Percentiles rank a stretch among this genome's conserved stretches.
phyloP scores from a whole-genome alignment of 768 basidiomycete species.

The Amanita phalloides region DNA sequence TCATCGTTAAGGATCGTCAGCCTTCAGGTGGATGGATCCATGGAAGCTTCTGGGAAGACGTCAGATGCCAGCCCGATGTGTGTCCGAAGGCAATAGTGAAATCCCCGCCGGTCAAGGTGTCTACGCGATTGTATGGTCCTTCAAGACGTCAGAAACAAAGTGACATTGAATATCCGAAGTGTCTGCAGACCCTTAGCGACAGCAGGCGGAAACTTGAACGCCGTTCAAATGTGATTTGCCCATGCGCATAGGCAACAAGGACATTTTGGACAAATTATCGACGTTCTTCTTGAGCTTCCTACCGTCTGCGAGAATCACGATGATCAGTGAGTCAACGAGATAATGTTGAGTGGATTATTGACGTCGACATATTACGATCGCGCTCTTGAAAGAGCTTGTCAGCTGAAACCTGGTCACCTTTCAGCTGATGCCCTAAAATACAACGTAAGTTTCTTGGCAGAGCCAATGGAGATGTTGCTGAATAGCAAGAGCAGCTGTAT shows the following conservation, averaged over 20 bases:
- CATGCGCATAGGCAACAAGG: conserved; percentile 38
- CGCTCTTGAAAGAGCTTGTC: conserved; percentile 16
- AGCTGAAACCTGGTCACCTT: conserved; percentile 16
- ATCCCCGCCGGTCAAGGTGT: too few relatives aligned
- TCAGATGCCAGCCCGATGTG: too few relatives aligned
- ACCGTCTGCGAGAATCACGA: conserved; percentile 40
- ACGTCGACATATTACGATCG: conserved; percentile 12
- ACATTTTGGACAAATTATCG: conserved; percentile 37
- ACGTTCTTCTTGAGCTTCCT: conserved; percentile 35
- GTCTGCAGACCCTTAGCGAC: too few relatives aligned
- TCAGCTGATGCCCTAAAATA: conserved; percentile 21
- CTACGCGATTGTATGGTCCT: too few relatives aligned
- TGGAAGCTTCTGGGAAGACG: too few relatives aligned
- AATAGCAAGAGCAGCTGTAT: conserved; percentile 19
- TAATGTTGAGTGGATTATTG: background rate
- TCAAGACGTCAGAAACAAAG: too few relatives aligned
- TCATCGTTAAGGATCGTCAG: too few relatives aligned
- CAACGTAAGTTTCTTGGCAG: conserved; percentile 15
- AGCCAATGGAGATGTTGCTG: conserved; percentile 4
- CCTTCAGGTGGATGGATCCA: too few relatives aligned
- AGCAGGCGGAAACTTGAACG: too few relatives aligned
- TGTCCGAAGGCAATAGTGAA: too few relatives aligned
- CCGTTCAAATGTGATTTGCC: too few relatives aligned
- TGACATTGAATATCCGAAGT: too few relatives aligned
- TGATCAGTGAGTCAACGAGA: conserved; percentile 14